Evolutionary conservation across 2,329 filamentous ascomycete species (phyloP).

Genomic region (Leptographium flavum): DNA sequence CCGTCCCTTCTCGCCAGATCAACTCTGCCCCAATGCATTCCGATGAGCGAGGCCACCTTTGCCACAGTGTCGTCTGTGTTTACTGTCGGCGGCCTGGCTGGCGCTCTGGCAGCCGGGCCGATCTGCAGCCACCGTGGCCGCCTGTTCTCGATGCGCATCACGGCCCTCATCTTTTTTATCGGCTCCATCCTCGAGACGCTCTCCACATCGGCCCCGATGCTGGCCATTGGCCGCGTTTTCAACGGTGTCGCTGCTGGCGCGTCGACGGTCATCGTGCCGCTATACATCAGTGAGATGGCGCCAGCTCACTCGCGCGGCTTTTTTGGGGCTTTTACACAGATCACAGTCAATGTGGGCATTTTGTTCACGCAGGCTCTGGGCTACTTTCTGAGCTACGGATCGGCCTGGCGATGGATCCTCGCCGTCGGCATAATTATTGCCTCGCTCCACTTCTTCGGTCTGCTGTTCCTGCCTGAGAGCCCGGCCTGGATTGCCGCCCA

Average conservation of each 20-base stretch:
- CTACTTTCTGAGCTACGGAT: conserved; percentile 70
- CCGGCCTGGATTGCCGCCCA: conserved; percentile 67
- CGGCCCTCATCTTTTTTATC: conserved; percentile 58
- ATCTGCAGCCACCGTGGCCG: conserved; percentile 67
- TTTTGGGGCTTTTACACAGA: conserved; percentile 75
- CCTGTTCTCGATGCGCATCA: conserved; percentile 60
- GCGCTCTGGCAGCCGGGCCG: conserved; percentile 67
- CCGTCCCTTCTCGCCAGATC: conserved; percentile 12
- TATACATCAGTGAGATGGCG: conserved; percentile 88
- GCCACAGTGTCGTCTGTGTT: conserved; percentile 82
- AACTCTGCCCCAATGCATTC: conserved; percentile 62
- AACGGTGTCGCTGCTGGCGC: conserved; percentile 78
- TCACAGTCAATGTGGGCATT: conserved; percentile 88
- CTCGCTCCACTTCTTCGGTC: conserved; percentile 48
- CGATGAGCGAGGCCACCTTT: conserved; percentile 70
- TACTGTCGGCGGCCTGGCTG: conserved; percentile 74
- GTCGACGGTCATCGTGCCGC: conserved; percentile 79
- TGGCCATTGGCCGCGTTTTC: conserved; percentile 63
- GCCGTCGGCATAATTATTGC: conserved; percentile 58
- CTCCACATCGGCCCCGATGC: conserved; percentile 48
- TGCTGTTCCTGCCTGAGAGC: conserved; percentile 73
- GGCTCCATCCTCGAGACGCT: conserved; percentile 67
- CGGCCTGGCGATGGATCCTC: conserved; percentile 73
- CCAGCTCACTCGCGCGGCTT: conserved; percentile 62
- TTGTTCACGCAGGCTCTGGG: conserved; percentile 70